Evolutionary conservation across 331 rosid species (phyloP), one percentile per base, ranked within the genome.

Genomic region (Ulmus americana): DNA sequence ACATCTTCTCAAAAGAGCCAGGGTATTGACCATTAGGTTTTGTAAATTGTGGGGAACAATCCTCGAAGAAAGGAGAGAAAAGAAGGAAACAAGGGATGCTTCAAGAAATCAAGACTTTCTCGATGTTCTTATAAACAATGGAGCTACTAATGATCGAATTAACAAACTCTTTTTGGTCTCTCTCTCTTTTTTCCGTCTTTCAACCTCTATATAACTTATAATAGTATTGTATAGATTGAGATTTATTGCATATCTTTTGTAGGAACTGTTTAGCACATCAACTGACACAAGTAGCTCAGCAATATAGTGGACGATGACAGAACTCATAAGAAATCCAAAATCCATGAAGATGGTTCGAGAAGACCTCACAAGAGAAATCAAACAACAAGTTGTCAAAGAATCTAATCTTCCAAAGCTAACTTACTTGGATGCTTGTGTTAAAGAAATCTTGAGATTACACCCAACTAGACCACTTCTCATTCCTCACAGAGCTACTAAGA

Each of bases 391-490:
- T 0, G 38, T 39, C 0, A 71, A 64, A 2, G 71, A 69, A 51
- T 48, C 65, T 1, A 9, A 58, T 0, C 11, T 75, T 2, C 44
- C 55, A 5, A 22, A 66, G 42, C 45, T 73, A 9, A 50, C 10
- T 0, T 57, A 47, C 43, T 63, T 75, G 10, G 49, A 52, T 10
- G 67, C 39, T 1, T 64, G 69, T n/a, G 4, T 69, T 41, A 59
- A 75, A 44, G 79, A 75, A 49, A 22, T 64, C 14, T 40, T 69
- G 4, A 69, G 71, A 13, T 46, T 75, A 1, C 71, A 75, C 20
- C 75, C 80, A 22, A 63, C 68, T 0, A 68, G 53, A 2, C 80
- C 80, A 1, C 48, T 70, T 38, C 60, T 69, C 6, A 53, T 64
- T 38, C 75, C 75, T n/a, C 71, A 66, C 0, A 15, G 15, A 38